A percentile compares a stretch with the other conserved stretches of the same genome.
Evolutionary conservation across 257 asterid species (phyloP).

Genomic region (Fraxinus excelsior): DNA sequence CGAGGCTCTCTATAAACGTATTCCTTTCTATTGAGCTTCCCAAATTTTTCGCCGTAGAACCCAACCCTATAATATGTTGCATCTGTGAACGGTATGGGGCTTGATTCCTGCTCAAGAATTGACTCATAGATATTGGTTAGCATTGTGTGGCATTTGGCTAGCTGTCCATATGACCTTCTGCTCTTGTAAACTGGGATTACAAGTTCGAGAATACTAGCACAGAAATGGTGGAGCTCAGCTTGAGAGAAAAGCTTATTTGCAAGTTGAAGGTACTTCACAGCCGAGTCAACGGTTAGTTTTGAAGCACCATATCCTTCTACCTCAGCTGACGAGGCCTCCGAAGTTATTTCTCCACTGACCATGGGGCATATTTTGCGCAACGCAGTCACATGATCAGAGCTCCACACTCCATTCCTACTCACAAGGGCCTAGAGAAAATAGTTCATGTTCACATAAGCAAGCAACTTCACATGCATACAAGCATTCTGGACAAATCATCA

Average conservation of each 20-base stretch:
- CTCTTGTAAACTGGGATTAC: slow-evolving; percentile 95
- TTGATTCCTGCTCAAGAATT: slow-evolving; percentile 96
- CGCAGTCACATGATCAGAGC: slow-evolving; percentile 76
- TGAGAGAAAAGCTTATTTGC: slow-evolving; percentile 96
- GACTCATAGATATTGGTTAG: slow-evolving; percentile 93
- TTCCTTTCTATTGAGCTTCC: slow-evolving; percentile 82
- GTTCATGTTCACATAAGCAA: slow-evolving; percentile 32
- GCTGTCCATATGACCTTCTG: slow-evolving; percentile 87
- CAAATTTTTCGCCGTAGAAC: slow-evolving; percentile 87
- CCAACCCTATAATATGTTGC: slow-evolving; percentile 99
- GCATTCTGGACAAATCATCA: background rate
- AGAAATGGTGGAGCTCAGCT: slow-evolving; percentile 98
- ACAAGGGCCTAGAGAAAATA: slow-evolving; percentile 76
- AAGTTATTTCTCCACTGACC: slow-evolving; percentile 79
- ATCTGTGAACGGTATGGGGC: slow-evolving; percentile 96
- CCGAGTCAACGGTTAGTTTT: slow-evolving; percentile 96
- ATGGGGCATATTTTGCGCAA: slow-evolving; percentile 94
- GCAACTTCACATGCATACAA: slow-evolving; percentile 20
- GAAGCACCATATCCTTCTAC: slow-evolving; percentile 98
- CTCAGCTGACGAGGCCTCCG: slow-evolving; percentile 92
- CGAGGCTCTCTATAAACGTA: slow-evolving; percentile 95
- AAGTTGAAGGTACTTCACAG: slow-evolving; percentile 94
- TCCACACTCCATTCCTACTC: slow-evolving; percentile 94
- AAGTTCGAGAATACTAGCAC: slow-evolving; percentile 94
- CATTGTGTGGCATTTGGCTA: slow-evolving; percentile 94